Base-by-base conservation (phyloP, 1,284 basidiomycete species). In the Rhodotorula sp. region DNA sequence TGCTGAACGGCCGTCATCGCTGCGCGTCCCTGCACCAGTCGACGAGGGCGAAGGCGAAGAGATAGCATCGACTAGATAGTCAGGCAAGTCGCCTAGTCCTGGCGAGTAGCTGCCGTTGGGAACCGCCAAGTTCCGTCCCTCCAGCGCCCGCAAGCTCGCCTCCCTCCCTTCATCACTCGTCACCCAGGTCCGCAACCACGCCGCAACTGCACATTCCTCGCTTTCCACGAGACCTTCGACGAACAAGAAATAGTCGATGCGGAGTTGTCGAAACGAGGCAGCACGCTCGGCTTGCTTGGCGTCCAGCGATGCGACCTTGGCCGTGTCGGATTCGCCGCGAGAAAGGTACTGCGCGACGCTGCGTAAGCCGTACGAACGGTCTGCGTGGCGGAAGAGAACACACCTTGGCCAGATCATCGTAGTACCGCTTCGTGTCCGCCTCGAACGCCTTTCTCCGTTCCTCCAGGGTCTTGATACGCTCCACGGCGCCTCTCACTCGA, bases 301-400 rank as follows among this genome's bases (percentile, higher is more conserved):
- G 17, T 82, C 84, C 20, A 75, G 85, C 10, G 82, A 82, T 0
- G 71, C 85, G n/a, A 79, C 81, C 56, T 81, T 85, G 1, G 82
- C 83, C 48, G 83, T 82, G 27, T 84, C 82, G 17, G 82, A 79
- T 54, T 81, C 84, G 9, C 59, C 57, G 15, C 70, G 67, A 0
- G 65, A 44, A 20, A 76, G 71, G 63, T 77, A 76, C 76, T 77
- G 68, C 36, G 39, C 4, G 34, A 51, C 5, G 56, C 17, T 10
- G 22, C 29, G 46, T 52, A 17, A 59, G 52, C 34, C 4, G 13
- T 19, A 10, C 15, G 52, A 13, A 4, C 27, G 17, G n/a, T 3
- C 6, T 5, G 30, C 30, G 30, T 15, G 15, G 36, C 2, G 4
- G 2, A 22, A 13, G 24, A 15, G 13, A 44, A 29, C 73, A 39